Evolutionary conservation across 2,329 filamentous ascomycete genomes (phyloP).

Genomic region (Scedosporium apiospermum): DNA sequence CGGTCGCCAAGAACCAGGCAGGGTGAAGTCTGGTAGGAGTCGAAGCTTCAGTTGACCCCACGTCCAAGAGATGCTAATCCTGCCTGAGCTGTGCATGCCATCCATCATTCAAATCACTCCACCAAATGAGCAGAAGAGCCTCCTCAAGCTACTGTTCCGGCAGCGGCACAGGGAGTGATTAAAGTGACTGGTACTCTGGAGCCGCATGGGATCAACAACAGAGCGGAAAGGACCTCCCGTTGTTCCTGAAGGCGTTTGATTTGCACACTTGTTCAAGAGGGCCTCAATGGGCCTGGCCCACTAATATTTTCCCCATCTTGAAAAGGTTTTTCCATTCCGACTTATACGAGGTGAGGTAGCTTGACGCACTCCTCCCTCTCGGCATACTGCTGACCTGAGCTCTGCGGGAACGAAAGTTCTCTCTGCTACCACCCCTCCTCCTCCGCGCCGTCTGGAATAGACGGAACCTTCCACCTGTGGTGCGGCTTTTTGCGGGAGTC

Average conservation of each 20-base stretch:
- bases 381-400: too few relatives aligned
- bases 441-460: too few relatives aligned
- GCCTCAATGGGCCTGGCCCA: background rate
- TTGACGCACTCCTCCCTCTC: too few relatives aligned
- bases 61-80: background rate
- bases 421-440: too few relatives aligned
- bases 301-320: background rate
- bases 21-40: background rate
- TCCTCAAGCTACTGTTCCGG: background rate
- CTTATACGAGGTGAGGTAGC: background rate
- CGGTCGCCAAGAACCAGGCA: background rate
- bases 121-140: background rate
- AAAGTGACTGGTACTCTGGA: background rate
- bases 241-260: conserved; percentile 1
- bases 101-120: background rate
- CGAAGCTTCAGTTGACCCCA: background rate
- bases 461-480: too few relatives aligned
- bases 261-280: background rate
- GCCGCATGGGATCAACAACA: background rate
- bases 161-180: background rate
- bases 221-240: conserved; percentile 1
- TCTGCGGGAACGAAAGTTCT: too few relatives aligned
- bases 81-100: background rate
- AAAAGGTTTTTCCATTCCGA: background rate
- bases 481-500: too few relatives aligned